Base-by-base conservation (phyloP, 2,329 filamentous ascomycete genomes). In the Tetracladium maxilliforme region DNA sequence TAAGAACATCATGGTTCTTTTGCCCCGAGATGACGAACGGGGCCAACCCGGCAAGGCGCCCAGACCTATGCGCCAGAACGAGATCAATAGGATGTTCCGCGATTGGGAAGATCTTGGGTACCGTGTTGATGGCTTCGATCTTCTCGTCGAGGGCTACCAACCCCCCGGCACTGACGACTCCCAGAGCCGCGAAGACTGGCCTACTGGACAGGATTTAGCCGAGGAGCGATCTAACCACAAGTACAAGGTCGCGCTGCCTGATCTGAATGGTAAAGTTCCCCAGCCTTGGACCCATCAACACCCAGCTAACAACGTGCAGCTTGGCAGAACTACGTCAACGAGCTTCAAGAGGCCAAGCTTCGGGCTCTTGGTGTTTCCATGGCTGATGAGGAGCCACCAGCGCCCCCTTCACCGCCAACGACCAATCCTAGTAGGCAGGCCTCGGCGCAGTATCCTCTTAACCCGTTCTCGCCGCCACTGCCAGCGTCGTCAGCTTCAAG, bases 331-430 rank as follows among this genome's bases (percentile, higher is more conserved):
- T 93, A 95, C 48, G 78, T 86, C 30, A 68, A 78, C 27, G 75
- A 78, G 36, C 58, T 95, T 18, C 73, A 81, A 37, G 90, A 98
- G 54, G 83, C 87, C 32, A 98, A 94, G 53, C 61, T 98, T 26
- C 74, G 84, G 32, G 86, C 87, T 25, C 63, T 98, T 28, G 90
- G 90, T 35, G 90, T 95, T 9, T 84, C 72, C 11, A 64, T 81
- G 32, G 80, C 73, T 18, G 72, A 77, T 24, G 76, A 83, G 6
- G 81, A 90, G 25, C 69, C 72, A 8, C 53, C 56, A 15, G n/a
- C n/a, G n/a, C n/a, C n/a, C n/a, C 54, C 66, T 31, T 51, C 61
- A 26, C 56, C 65, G 4, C 54, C 61, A 21, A 70, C 71, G 4
- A 62, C 76, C 35, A 87, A 83, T 10, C 74, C 75, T 7, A 76